Conservation (phyloP, 768 basidiomycete species). For the Mycena rebaudengoi region DNA sequence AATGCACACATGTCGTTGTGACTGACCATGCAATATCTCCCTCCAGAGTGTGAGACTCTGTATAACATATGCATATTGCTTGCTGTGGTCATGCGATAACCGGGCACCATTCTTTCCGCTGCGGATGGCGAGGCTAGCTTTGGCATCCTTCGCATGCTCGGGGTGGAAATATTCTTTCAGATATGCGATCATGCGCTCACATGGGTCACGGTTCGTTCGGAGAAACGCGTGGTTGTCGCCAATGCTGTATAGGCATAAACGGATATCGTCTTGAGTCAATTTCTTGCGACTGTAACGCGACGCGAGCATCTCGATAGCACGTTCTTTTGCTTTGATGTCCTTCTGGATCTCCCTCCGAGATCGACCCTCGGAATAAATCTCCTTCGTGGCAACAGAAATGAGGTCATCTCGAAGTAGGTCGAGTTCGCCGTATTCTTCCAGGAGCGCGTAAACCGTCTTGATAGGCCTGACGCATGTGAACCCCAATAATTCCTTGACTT, state of each 20-base stretch:
- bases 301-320: constrained; percentile 81
- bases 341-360: constrained; percentile 81
- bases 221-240: constrained; percentile 92
- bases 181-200: constrained; percentile 83
- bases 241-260: constrained; percentile 87
- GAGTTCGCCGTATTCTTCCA: constrained; percentile 71
- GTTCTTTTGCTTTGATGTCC: constrained; percentile 86
- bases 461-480: constrained; percentile 85
- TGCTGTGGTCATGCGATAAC: constrained; percentile 83
- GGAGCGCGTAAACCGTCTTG: constrained; percentile 72
- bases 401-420: constrained; percentile 82
- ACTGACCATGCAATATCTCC: constrained; percentile 82
- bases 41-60: constrained; percentile 90
- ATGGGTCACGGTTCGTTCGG: constrained; percentile 87
- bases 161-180: constrained; percentile 83
- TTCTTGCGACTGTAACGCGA: constrained; percentile 65
- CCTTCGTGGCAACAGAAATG: constrained; percentile 79
- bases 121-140: constrained; percentile 78
- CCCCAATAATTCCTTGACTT: constrained; percentile 80
- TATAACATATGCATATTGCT: constrained; percentile 86
- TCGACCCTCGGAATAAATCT: constrained; percentile 80
- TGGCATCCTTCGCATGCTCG: constrained; percentile 68
- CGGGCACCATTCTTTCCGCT: constrained; percentile 84
- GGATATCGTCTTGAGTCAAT: constrained; percentile 70
- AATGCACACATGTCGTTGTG: not conserved